Percentiles rank a stretch among this genome's conserved stretches.
Conservation (phyloP, 345 rosid genomes). For the Dipteronia dyeriana region DNA sequence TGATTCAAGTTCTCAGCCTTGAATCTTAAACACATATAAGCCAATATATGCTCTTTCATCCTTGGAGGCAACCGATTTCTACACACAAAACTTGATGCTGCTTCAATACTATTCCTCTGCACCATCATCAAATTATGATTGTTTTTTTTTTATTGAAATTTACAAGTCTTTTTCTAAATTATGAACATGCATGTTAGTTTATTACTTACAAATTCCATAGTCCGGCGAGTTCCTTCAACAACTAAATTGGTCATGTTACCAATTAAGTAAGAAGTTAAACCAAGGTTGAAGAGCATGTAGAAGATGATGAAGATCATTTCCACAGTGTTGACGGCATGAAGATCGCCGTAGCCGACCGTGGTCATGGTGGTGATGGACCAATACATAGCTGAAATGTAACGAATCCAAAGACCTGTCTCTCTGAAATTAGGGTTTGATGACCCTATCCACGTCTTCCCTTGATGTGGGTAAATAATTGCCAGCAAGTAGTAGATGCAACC, state of each 20-base stretch:
- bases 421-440: constrained; percentile 63
- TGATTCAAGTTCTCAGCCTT: constrained; percentile 93
- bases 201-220: constrained; percentile 89
- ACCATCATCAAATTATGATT: not conserved
- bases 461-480: constrained; percentile 76
- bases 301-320: constrained; percentile 80
- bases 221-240: constrained; percentile 94
- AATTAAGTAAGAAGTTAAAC: constrained; percentile 82
- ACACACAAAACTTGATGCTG: constrained; percentile 74
- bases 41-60: constrained; percentile 78
- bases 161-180: too few species aligned
- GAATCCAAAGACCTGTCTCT: constrained; percentile 66
- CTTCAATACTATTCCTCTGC: constrained; percentile 92
- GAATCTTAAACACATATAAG: constrained; percentile 89
- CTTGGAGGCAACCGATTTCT: constrained; percentile 75
- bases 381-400: constrained; percentile 77
- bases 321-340: constrained; percentile 77
- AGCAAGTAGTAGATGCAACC: constrained; percentile 82
- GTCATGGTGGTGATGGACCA: constrained; percentile 99
- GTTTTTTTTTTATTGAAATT: too few species aligned
- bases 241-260: constrained; percentile 97
- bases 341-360: constrained; percentile 95
- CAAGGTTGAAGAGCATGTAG: constrained; percentile 95
- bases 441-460: constrained; percentile 80
- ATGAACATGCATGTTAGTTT: too few species aligned